Evolutionary conservation across 768 basidiomycete species (phyloP).

Genomic region (Neoboletus subvelutipes): DNA sequence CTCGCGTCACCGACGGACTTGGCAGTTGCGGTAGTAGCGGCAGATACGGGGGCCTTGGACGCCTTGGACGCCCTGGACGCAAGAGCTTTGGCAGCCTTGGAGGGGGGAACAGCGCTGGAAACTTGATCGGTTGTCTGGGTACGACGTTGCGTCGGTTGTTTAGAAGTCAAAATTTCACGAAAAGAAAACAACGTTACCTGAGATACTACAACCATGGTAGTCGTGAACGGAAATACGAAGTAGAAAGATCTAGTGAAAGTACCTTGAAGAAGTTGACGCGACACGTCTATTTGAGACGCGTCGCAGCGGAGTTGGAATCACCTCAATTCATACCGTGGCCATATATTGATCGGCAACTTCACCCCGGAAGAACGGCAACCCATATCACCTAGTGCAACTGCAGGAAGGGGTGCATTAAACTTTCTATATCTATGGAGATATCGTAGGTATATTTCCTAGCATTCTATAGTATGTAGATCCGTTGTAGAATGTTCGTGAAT

Average conservation of each 20-base stretch:
- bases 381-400: background rate
- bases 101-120: constrained; percentile 25
- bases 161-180: background rate
- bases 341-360: no score
- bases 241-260: no score
- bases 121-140: background rate
- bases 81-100: constrained; percentile 31
- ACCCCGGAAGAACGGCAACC: no score
- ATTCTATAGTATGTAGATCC: background rate
- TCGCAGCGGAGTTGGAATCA: constrained; percentile 16
- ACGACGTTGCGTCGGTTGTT: background rate
- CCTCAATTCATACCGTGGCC: background rate
- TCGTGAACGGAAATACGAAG: no score
- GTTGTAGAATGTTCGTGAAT: background rate
- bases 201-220: background rate
- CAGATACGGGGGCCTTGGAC: constrained; percentile 50
- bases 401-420: background rate
- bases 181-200: background rate
- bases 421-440: background rate
- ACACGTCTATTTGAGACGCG: constrained; percentile 20
- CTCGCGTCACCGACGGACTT: constrained; percentile 36
- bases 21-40: constrained; percentile 30
- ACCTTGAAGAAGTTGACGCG: constrained; percentile 1
- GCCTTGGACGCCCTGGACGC: constrained; percentile 48
- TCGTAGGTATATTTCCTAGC: background rate